A percentile compares a stretch with the other conserved stretches of the same genome.
phyloP scores from a whole-genome alignment of 148 eudicot genomes.

The Silene conica region DNA sequence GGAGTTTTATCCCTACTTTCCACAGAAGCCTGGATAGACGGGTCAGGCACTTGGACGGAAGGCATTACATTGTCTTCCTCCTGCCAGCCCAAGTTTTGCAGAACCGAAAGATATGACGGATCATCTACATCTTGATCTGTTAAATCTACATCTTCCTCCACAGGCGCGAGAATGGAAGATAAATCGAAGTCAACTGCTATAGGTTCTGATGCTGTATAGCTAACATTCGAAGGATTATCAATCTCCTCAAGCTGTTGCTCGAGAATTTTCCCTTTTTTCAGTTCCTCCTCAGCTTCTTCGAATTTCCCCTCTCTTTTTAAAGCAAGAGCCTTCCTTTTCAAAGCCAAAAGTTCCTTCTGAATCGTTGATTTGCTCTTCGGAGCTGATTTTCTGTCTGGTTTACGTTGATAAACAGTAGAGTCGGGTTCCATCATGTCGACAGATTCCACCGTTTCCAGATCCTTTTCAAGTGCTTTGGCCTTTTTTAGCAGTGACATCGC shows the following conservation, averaged over 20 bases:
- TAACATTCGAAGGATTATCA: conserved; percentile 41
- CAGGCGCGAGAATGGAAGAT: conserved; percentile 29
- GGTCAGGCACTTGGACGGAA: conserved; percentile 27
- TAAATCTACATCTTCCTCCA: conserved; percentile 54
- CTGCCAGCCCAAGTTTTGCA: conserved; percentile 83
- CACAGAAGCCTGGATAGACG: conserved; percentile 4
- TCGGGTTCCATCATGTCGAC: conserved; percentile 16
- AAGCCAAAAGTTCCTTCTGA: conserved; percentile 77
- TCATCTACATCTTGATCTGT: conserved; percentile 85
- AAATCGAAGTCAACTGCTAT: conserved; percentile 23
- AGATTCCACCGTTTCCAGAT: conserved; percentile 35
- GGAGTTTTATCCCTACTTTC: conserved; percentile 21
- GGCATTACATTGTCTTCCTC: conserved; percentile 43
- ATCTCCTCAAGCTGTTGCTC: conserved; percentile 87
- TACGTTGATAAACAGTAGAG: not conserved
- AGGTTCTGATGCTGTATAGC: conserved; percentile 17
- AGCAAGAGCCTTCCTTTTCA: conserved; percentile 85
- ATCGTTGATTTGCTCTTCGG: conserved; percentile 60
- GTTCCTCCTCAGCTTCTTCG: conserved; percentile 84
- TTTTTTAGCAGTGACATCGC: conserved; percentile 63
- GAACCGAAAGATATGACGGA: conserved; percentile 70
- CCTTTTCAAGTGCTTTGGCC: conserved; percentile 74
- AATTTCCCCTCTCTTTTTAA: conserved; percentile 78
- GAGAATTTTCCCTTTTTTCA: conserved; percentile 72
- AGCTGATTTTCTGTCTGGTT: conserved; percentile 29